These are phyloP conservation scores for Condylostoma magnum DNA, from an alignment of 169 alveolate species.

Conservation along the genomic window DNA sequence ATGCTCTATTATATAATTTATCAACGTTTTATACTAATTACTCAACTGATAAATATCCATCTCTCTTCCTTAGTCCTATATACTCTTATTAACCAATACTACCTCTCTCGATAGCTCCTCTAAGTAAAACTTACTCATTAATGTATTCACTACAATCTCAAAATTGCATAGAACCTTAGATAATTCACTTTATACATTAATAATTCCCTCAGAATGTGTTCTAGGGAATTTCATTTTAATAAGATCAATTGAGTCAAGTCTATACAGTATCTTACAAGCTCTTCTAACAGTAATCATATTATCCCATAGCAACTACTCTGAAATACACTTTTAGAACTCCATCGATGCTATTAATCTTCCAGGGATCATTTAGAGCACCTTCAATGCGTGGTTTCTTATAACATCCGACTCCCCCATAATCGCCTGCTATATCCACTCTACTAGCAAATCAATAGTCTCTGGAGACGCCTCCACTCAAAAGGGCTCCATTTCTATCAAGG, in stretches of 20 bases:
- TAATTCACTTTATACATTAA: too few relatives aligned
- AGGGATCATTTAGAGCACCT: background rate
- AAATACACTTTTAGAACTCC: background rate
- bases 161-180: too few relatives aligned
- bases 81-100: too few relatives aligned
- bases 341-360: background rate
- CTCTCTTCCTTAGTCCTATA: too few relatives aligned
- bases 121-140: too few relatives aligned
- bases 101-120: too few relatives aligned
- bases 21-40: background rate
- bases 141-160: too few relatives aligned
- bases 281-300: background rate
- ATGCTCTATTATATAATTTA: slow-evolving; percentile 14
- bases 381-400: background rate
- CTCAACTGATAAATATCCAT: background rate
- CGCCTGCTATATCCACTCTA: background rate
- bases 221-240: background rate
- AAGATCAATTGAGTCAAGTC: background rate
- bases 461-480: background rate
- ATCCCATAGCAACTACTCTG: background rate
- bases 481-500: background rate
- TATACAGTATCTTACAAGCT: background rate
- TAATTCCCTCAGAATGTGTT: background rate
- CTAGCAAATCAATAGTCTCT: background rate
- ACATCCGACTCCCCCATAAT: background rate